Base-by-base conservation (phyloP, 2,329 filamentous ascomycete species). In the Penicillium hordei region DNA sequence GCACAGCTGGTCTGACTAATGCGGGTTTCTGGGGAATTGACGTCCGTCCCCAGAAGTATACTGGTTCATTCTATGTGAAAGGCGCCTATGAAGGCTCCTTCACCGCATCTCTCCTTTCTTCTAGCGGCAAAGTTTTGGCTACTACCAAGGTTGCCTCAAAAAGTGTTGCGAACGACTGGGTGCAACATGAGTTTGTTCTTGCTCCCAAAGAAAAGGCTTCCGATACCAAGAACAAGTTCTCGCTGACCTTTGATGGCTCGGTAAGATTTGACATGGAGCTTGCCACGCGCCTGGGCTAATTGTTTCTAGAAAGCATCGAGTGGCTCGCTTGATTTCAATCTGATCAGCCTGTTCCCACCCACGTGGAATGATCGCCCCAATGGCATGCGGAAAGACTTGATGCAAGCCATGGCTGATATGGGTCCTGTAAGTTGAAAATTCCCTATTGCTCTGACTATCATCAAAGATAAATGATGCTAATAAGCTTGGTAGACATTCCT, bases 301-400 rank as follows among this genome's bases (percentile, higher is more conserved):
- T 39, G 1, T 7, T 13, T 31, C 2, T 38, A 70, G 68, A 70
- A 75, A 58, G 70, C 75, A 21, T 69, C 71, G 7, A 71, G 70
- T 6, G 73, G 73, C 33, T 75, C 75, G 1, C 70, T 81, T 9
- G 77, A 82, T 63, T 83, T 84, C 69, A 79, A 80, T 58, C 68
- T 84, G 19, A 79, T 84, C 59, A 80, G 78, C 49, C 67, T 84
- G 38, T 84, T 83, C 69, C 80, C 80, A 2, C 81, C 81, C 5
- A 84, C 82, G 0, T 84, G 80, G 76, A 83, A 82, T 51, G 66
- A 77, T 59, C 74, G 81, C 19, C 75, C 76, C 52, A 83, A 84
- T 63, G 82, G 82, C 19, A 68, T 83, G 42, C 74, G 81, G 9
- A 70, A 76, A 36, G 81, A 83, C 55, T 71, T 83, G 44, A 80